Evolutionary conservation across 352 stramenopile genomes (phyloP).

Genomic region (Phytophthora tubulina): DNA sequence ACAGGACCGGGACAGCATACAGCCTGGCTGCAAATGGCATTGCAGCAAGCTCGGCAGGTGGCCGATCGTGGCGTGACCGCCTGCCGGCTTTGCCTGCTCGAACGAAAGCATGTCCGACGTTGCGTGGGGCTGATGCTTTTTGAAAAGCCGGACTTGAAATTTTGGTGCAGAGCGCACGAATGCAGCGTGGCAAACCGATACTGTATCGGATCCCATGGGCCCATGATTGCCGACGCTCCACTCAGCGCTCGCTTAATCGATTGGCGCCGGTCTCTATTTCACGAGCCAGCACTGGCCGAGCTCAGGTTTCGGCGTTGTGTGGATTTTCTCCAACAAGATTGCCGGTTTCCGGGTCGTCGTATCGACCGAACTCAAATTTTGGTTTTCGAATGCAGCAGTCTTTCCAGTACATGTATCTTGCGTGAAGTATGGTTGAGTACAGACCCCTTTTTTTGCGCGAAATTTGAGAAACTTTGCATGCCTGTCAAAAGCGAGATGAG

Average conservation of each 20-base stretch:
- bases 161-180: constrained; percentile 27
- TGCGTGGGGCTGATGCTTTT: constrained; percentile 10
- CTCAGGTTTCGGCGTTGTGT: constrained; percentile 8
- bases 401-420: constrained; percentile 15
- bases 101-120: constrained; percentile 14
- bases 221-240: constrained; percentile 5
- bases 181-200: constrained; percentile 8
- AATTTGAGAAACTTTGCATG: constrained; percentile 25
- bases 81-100: not conserved
- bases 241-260: constrained; percentile 33
- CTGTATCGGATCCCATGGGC: not conserved
- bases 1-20: constrained; percentile 14
- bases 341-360: constrained; percentile 23
- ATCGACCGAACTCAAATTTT: constrained; percentile 24
- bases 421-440: not conserved
- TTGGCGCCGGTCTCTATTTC: constrained; percentile 24
- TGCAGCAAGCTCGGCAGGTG: not conserved
- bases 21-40: not conserved
- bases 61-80: constrained; percentile 26
- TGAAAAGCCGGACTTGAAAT: constrained; percentile 35
- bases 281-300: constrained; percentile 20
- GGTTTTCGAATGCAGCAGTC: constrained; percentile 8
- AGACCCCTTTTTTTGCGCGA: constrained; percentile 19
- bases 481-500: constrained; percentile 36
- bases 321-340: constrained; percentile 37